Evolutionary conservation across 129 eudicot species (phyloP).

Genomic region (Escallonia herrerae): DNA sequence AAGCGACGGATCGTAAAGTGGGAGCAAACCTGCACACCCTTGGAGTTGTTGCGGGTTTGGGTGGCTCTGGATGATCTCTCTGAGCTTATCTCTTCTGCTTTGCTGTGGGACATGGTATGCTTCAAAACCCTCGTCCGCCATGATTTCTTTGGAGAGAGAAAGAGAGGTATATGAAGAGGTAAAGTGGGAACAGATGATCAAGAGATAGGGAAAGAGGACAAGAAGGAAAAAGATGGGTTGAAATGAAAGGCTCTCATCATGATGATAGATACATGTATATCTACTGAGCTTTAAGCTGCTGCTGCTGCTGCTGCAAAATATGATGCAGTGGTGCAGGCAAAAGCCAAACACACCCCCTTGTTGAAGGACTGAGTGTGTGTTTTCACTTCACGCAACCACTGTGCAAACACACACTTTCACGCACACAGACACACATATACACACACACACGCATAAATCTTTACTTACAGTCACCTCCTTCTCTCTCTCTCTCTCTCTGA

Average conservation of each 20-base stretch:
- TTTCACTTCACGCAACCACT: too few relatives aligned
- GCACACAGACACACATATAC: too few relatives aligned
- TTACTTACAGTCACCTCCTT: too few relatives aligned
- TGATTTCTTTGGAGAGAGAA: conserved; percentile 13
- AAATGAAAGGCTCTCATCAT: neutral
- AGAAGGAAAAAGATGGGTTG: neutral
- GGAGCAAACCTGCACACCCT: conserved; percentile 19
- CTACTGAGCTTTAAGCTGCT: too few relatives aligned
- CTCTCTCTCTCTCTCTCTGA: neutral
- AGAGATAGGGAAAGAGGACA: neutral
- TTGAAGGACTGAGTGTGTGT: neutral
- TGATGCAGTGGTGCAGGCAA: neutral
- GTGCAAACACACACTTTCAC: too few relatives aligned
- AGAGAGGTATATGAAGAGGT: neutral
- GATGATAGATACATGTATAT: neutral
- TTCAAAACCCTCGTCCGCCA: conserved; percentile 55
- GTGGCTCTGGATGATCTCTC: conserved; percentile 20
- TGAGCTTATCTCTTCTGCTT: conserved; percentile 65
- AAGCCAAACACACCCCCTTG: neutral
- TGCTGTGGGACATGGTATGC: conserved; percentile 67
- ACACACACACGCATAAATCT: too few relatives aligned
- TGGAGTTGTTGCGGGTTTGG: conserved; percentile 12
- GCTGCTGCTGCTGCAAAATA: too few relatives aligned
- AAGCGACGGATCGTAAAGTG: conserved; percentile 37
- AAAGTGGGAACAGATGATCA: neutral